phyloP scores from a whole-genome alignment of 768 basidiomycete genomes.

The Suillus weaverae region DNA sequence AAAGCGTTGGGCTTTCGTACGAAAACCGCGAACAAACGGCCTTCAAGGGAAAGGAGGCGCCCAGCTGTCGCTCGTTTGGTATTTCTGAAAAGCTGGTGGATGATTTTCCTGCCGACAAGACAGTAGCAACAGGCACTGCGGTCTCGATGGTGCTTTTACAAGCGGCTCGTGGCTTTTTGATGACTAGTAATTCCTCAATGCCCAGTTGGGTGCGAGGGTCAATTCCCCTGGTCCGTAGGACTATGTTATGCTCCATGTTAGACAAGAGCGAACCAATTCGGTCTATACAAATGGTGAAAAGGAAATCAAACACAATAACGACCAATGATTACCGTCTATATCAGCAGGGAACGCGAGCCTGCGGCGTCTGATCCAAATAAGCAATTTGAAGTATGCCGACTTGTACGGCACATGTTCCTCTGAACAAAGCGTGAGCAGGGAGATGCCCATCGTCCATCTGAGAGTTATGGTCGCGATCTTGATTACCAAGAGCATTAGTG shows the following conservation, averaged over 20 bases:
- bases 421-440: conserved; percentile 47
- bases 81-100: conserved; percentile 7
- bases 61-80: background rate
- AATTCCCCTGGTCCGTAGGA: conserved; percentile 22
- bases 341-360: conserved; percentile 24
- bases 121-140: background rate
- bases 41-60: conserved; percentile 11
- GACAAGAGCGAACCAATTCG: conserved; percentile 33
- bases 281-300: conserved; percentile 17
- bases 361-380: conserved; percentile 42
- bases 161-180: conserved; percentile 5
- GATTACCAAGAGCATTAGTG: background rate
- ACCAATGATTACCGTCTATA: conserved; percentile 24
- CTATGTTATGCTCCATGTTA: conserved; percentile 30
- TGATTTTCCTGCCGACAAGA: conserved; percentile 4
- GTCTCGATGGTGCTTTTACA: too few relatives aligned
- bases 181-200: conserved; percentile 32
- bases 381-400: conserved; percentile 48
- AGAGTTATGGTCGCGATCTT: conserved; percentile 52
- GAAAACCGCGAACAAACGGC: conserved; percentile 11
- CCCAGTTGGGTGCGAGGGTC: conserved; percentile 35
- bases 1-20: conserved; percentile 24
- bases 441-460: conserved; percentile 39
- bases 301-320: background rate
- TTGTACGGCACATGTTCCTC: conserved; percentile 41